These are phyloP conservation scores for Oenanthe sinensis DNA, from an alignment of 129 eudicot species.

Conservation along the genomic window DNA sequence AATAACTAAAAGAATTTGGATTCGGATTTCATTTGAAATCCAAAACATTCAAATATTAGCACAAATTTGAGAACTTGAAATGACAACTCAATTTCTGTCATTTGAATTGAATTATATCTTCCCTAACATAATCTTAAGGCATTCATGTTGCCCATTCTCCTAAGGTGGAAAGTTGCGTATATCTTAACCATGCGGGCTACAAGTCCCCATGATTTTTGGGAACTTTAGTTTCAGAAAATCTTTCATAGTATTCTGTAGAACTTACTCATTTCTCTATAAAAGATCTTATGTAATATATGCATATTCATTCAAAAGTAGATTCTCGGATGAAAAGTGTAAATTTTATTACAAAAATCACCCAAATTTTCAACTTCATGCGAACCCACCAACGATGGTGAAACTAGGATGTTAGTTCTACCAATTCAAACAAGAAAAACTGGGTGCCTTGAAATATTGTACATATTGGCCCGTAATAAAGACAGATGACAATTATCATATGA, in stretches of 20 bases:
- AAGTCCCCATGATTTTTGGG: background rate
- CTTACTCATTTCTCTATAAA: background rate
- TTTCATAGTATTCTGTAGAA: background rate
- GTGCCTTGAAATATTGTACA: background rate
- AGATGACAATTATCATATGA: background rate
- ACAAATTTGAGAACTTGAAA: too few relatives aligned
- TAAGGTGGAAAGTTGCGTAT: background rate
- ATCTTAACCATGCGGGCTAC: background rate
- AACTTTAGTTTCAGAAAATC: background rate
- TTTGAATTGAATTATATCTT: too few relatives aligned
- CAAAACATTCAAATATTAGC: too few relatives aligned
- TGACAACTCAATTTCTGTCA: too few relatives aligned
- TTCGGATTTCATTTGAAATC: too few relatives aligned
- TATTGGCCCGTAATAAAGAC: background rate
- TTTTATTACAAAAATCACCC: background rate
- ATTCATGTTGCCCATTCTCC: background rate
- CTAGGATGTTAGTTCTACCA: background rate
- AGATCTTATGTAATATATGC: background rate
- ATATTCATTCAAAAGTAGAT: too few relatives aligned
- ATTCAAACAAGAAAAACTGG: background rate
- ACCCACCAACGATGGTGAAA: background rate
- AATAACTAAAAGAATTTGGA: too few relatives aligned
- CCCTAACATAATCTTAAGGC: background rate
- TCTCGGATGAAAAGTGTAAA: background rate
- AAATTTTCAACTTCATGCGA: background rate